Base-by-base conservation (phyloP, 2,329 filamentous ascomycete genomes). In the Curvularia sp. region DNA sequence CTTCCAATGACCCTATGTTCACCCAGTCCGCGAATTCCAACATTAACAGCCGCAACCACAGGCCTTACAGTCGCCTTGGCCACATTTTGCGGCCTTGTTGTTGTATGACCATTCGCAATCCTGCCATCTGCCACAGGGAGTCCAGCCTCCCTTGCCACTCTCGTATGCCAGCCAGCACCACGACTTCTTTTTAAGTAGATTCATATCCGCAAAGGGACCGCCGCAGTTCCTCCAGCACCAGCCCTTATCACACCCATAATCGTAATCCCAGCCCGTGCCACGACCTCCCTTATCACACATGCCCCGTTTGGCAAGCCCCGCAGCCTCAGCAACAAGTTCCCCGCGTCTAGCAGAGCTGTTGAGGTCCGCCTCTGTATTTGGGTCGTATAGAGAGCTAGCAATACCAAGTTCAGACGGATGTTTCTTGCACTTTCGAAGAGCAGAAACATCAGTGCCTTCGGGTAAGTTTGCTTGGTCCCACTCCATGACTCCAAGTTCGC, bases 41-140 rank as follows among this genome's bases (percentile, higher is more conserved):
- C 3, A 45, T 12, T n/a, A 45, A 27, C 42, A 45, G 42, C 42
- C 42, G 28, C 42, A 45, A n/a, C 42, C 42, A 28, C 42, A 45
- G 15, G 42, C 21, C 25, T 45, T 45, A 13, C 42, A 45, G 15
- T 45, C 25, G n/a, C 42, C 42, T 27, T 27, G n/a, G 15, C 23
- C 42, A 45, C 42, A 45, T 8, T 45, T 45, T 25, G 42, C 42
- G 12, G 13, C 15, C 23, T 45, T 45, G 25, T 28, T 45, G 42
- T 45, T 45, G 42, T 45, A 45, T 25, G 42, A 45, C 23, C 25
- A 45, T 45, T 45, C 42, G 15, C 42, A 45, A n/a, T 45, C 42
- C 15, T 45, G 42, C 42, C 42, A 45, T 13, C 42, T 45, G 42
- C 42, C 42, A 45, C 42, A 45, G 42, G 42, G 42, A 28, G 42